Base-by-base conservation (phyloP, 495 filamentous ascomycete species). In the Lentithecium fluviatile region DNA sequence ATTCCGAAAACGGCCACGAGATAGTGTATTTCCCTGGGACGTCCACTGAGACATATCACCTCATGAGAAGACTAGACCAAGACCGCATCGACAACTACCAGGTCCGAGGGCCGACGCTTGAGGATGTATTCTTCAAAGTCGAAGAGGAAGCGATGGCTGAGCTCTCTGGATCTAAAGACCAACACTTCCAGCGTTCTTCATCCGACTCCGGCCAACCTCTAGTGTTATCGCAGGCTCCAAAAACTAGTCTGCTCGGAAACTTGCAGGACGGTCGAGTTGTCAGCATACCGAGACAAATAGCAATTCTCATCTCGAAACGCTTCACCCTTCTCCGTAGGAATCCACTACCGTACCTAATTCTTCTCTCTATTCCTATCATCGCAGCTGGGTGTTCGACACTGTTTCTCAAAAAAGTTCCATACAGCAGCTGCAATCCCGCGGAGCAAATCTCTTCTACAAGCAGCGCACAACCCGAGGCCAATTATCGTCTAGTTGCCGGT, bases 101-200 rank as follows among this genome's bases (percentile, higher is more conserved):
- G 38, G 83, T 94, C 42, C 83, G 83, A 26, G 90, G 91, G 0
- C 91, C 91, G 2, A 93, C 88, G 0, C 93, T 96, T 57, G 89
- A 93, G 70, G 88, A 92, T 69, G 88, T 95, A 0, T 96, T 96
- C 71, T 74, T 95, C 52, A 86, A 88, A 53, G 79, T 95, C 29
- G 90, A 91, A 0, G 85, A 89, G 56, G 89, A 74, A 46, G 70
- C 72, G 50, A 34, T 46, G 58, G 15, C 50, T 59, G 1, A 82
- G 95, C 19, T 76, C 86, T 24, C 84, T 85, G 2, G 90, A 90
- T 3, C 78, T 77, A 56, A 32, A 4, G 29, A 32, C 29, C 4
- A 32, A 3, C 29, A 32, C 3, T 32, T 10, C 10, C 29, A 32
- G 10, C 29, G 29, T 32, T 10, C 29, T 32, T 32, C 29, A 32